Percentiles rank a stretch among this genome's conserved stretches.
Conservation (phyloP, 805 yeast genomes). For the Tetrapisispora arboricola region DNA sequence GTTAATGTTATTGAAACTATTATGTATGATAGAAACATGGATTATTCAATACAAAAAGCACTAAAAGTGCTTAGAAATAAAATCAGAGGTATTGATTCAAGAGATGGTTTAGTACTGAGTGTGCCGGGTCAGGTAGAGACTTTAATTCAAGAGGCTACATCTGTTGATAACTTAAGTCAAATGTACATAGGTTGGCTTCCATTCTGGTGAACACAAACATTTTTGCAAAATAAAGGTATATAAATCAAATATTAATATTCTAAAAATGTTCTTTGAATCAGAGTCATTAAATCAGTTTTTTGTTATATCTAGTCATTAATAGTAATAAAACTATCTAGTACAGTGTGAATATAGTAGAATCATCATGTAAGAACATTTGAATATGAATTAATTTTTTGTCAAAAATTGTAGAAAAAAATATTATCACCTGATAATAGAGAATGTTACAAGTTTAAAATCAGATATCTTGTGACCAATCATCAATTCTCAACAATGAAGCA, state of each 20-base stretch:
- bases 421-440: conserved; percentile 5
- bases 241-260: not conserved
- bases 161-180: conserved; percentile 55
- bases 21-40: conserved; percentile 60
- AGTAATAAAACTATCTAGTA: conserved; percentile 28
- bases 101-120: conserved; percentile 79
- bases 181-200: conserved; percentile 97
- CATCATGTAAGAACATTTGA: conserved; percentile 15
- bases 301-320: conserved; percentile 27
- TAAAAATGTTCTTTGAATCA: conserved; percentile 13
- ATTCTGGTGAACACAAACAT: conserved; percentile 38
- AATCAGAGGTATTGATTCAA: conserved; percentile 70
- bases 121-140: conserved; percentile 89
- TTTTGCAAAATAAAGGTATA: too few relatives aligned
- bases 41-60: conserved; percentile 52
- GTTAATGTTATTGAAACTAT: conserved; percentile 90
- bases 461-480: conserved; percentile 34
- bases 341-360: conserved; percentile 30
- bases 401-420: not conserved
- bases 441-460: conserved; percentile 15
- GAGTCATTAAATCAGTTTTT: conserved; percentile 35
- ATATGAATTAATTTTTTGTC: too few relatives aligned
- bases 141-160: conserved; percentile 71
- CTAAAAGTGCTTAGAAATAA: conserved; percentile 64
- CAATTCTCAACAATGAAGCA: conserved; percentile 25